A percentile compares a stretch with the other conserved stretches of the same genome.
These are phyloP conservation scores for Fragilaria radians DNA, from an alignment of 108 stramenopile genomes.

Conservation along the genomic window DNA sequence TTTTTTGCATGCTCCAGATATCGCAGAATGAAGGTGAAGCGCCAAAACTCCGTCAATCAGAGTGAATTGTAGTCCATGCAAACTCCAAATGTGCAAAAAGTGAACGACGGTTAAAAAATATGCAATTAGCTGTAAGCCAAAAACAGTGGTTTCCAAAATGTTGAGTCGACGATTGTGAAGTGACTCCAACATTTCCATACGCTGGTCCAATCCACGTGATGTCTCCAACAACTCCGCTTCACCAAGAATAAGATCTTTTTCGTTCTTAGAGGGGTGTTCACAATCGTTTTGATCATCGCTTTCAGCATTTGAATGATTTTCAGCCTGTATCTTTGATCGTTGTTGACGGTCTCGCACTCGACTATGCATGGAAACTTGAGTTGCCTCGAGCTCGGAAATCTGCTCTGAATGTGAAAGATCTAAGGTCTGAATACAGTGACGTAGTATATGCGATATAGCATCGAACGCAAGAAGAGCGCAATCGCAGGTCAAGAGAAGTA, in stretches of 20 bases:
- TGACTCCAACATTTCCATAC: constrained; percentile 43
- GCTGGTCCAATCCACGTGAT: constrained; percentile 32
- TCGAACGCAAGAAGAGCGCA: constrained; percentile 52
- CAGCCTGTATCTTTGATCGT: not conserved
- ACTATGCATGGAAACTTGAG: constrained; percentile 31
- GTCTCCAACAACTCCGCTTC: constrained; percentile 14
- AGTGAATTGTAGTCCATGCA: constrained; percentile 60
- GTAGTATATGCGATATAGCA: constrained; percentile 34
- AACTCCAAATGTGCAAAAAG: constrained; percentile 64
- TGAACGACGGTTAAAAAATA: constrained; percentile 43
- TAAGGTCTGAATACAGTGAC: constrained; percentile 25
- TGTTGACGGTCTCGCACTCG: not conserved
- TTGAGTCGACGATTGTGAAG: constrained; percentile 29
- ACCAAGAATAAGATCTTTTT: not conserved
- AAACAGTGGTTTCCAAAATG: constrained; percentile 36
- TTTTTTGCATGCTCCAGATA: constrained; percentile 45
- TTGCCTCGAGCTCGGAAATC: constrained; percentile 29
- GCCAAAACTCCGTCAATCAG: constrained; percentile 65
- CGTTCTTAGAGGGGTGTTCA: not conserved
- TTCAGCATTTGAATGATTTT: no score
- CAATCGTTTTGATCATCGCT: not conserved
- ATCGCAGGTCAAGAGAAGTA: constrained; percentile 57
- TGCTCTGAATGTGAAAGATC: constrained; percentile 30
- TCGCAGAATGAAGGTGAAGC: constrained; percentile 63
- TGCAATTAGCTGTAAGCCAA: constrained; percentile 41